Evolutionary conservation across 2,329 filamentous ascomycete species (phyloP).

Genomic region (Pleurostoma richardsiae): DNA sequence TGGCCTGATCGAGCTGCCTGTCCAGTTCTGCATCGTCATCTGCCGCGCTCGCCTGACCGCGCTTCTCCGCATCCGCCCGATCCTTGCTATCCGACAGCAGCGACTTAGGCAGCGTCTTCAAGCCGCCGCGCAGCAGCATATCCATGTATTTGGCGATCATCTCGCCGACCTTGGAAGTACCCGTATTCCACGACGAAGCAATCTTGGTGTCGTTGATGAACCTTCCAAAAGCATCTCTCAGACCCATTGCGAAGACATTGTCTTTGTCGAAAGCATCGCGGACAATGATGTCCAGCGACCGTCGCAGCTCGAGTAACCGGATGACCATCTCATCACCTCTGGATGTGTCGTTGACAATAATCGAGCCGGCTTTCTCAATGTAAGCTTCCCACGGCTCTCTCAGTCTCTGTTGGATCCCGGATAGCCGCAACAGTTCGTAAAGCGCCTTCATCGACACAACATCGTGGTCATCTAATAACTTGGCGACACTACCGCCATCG

Average conservation of each 20-base stretch:
- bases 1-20: slow-evolving; percentile 82
- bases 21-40: slow-evolving; percentile 93
- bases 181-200: slow-evolving; percentile 67
- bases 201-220: slow-evolving; percentile 91
- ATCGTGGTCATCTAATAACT: slow-evolving; percentile 67
- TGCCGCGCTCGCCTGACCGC: slow-evolving; percentile 61
- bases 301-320: slow-evolving; percentile 74
- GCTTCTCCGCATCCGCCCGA: slow-evolving; percentile 50
- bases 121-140: slow-evolving; percentile 76
- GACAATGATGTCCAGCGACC: slow-evolving; percentile 71
- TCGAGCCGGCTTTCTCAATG: slow-evolving; percentile 68
- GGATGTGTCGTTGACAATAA: slow-evolving; percentile 75
- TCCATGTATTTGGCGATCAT: slow-evolving; percentile 99
- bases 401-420: slow-evolving; percentile 64
- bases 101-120: slow-evolving; percentile 73
- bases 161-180: slow-evolving; percentile 91
- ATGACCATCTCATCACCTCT: slow-evolving; percentile 82
- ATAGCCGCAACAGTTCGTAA: slow-evolving; percentile 71
- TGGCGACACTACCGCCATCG: slow-evolving; percentile 61
- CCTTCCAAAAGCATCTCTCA: slow-evolving; percentile 79
- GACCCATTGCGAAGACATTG: slow-evolving; percentile 68
- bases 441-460: slow-evolving; percentile 67
- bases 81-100: slow-evolving; percentile 60
- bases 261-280: slow-evolving; percentile 72
- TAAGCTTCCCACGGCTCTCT: slow-evolving; percentile 72